Percentiles rank a stretch among this genome's conserved stretches.
phyloP scores from a whole-genome alignment of 352 stramenopile species.

The Pythium phragmiticola region DNA sequence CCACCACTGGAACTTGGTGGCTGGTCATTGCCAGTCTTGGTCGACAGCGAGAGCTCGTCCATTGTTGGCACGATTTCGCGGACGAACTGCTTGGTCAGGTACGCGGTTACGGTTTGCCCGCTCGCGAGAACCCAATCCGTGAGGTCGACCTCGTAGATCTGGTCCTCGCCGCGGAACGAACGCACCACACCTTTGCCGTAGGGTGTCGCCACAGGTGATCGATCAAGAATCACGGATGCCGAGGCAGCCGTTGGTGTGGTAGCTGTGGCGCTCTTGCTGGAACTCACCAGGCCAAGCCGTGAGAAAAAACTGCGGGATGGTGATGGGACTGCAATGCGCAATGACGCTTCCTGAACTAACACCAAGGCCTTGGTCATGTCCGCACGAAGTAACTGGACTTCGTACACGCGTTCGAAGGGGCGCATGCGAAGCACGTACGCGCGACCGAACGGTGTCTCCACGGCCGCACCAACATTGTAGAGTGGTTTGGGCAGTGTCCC shows the following conservation, averaged over 20 bases:
- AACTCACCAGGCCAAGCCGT: conserved; percentile 45
- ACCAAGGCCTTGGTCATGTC: conserved; percentile 38
- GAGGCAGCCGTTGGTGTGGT: conserved; percentile 8
- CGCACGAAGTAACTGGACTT: conserved; percentile 55
- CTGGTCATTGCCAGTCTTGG: conserved; percentile 6
- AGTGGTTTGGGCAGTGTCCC: conserved; percentile 36
- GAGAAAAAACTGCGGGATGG: conserved; percentile 71
- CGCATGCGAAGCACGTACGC: conserved; percentile 71
- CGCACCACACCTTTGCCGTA: conserved; percentile 63
- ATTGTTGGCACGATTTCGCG: conserved; percentile 27
- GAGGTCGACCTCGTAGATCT: conserved; percentile 51
- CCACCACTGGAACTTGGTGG: conserved; percentile 38
- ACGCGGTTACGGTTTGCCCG: conserved; percentile 45
- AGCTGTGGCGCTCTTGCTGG: conserved; percentile 20
- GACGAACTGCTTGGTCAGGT: conserved; percentile 48
- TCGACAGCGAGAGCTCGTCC: conserved; percentile 38
- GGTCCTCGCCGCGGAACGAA: conserved; percentile 41
- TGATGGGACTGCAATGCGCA: conserved; percentile 51
- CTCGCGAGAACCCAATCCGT: conserved; percentile 48
- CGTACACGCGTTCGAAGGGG: conserved; percentile 58
- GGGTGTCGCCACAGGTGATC: conserved; percentile 46
- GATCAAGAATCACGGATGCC: conserved; percentile 21
- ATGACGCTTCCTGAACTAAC: conserved; percentile 54
- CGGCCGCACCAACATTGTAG: conserved; percentile 48
- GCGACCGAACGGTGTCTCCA: conserved; percentile 77